These are phyloP conservation scores for Trichomonascaceae sp. DNA, from an alignment of 1,139 yeast genomes.

Conservation along the genomic window DNA sequence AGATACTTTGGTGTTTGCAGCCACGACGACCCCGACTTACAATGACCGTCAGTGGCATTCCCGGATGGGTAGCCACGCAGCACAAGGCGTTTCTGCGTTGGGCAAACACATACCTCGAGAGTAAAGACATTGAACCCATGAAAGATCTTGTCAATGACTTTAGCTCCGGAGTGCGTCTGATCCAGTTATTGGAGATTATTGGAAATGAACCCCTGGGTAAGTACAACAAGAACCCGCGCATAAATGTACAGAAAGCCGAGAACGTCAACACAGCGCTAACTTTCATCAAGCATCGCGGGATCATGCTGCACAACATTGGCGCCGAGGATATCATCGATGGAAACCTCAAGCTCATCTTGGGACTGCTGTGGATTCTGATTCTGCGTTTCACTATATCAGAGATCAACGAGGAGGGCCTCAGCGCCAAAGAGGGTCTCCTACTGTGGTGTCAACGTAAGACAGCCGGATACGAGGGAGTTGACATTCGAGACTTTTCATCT, in stretches of 20 bases:
- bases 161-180: constrained; percentile 24
- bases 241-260: constrained; percentile 49
- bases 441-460: constrained; percentile 35
- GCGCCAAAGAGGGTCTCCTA: constrained; percentile 32
- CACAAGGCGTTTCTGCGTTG: constrained; percentile 29
- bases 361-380: constrained; percentile 52
- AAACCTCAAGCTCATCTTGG: constrained; percentile 47
- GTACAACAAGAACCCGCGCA: constrained; percentile 33
- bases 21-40: no score
- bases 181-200: constrained; percentile 27
- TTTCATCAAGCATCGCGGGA: constrained; percentile 38
- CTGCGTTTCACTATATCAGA: constrained; percentile 37
- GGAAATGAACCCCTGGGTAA: constrained; percentile 29
- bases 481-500: constrained; percentile 29
- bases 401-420: constrained; percentile 30
- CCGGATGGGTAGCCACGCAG: constrained; percentile 30
- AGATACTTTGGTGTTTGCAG: no score
- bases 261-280: constrained; percentile 46
- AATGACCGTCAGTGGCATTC: constrained; percentile 11
- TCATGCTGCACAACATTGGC: constrained; percentile 45
- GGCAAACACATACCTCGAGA: constrained; percentile 27
- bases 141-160: constrained; percentile 21
- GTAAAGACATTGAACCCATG: constrained; percentile 18
- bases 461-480: constrained; percentile 28
- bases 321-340: constrained; percentile 61